Evolutionary conservation across 2,329 filamentous ascomycete genomes (phyloP), one percentile per base, ranked within the genome.

Genomic region (Fusarium albosuccineum): DNA sequence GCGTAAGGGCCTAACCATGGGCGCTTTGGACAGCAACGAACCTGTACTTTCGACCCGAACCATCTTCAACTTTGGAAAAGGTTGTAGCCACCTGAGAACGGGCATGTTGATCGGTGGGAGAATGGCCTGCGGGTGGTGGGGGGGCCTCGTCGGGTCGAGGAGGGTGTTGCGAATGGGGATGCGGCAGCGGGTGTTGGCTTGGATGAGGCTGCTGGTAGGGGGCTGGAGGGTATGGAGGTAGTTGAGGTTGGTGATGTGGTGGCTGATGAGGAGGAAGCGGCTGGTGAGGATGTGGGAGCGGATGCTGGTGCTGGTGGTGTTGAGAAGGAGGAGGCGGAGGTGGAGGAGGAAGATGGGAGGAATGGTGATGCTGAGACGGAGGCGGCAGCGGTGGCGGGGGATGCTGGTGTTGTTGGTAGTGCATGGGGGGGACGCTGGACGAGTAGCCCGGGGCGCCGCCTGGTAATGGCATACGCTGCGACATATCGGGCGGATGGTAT

Each of bases 31-130:
- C 16, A 6, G 26, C 16, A 27, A 73, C 77, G 57, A 54, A 80
- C 78, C 74, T 73, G 34, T 80, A 80, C 59, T 75, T 78, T 60
- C 77, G 72, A 10, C 78, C 77, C 6, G 75, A 73, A 9, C 58
- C 54, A 29, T 78, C 74, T 53, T 80, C 78, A n/a, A 79, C 64
- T 39, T 76, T 77, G 27, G 78, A 78, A 16, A 78, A 71, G 3
- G 74, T 64, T 14, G 70, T 59, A 3, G 77, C 60, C 58, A 73
- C 66, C 16, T 63, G 62, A 5, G 72, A 13, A 17, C 42, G 61
- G 13, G 49, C 49, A 27, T 61, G 65, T 14, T 70, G 60, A 11
- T 72, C 70, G 16, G 39, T 57, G 26, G 68, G 54, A 5, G 72
- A 52, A 7, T 58, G 61, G n/a, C 62, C 56, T 33, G 68, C 16